Evolutionary conservation across 192 early-diverging fungal genomes (phyloP).

Genomic region (Umbelopsis ramanniana): DNA sequence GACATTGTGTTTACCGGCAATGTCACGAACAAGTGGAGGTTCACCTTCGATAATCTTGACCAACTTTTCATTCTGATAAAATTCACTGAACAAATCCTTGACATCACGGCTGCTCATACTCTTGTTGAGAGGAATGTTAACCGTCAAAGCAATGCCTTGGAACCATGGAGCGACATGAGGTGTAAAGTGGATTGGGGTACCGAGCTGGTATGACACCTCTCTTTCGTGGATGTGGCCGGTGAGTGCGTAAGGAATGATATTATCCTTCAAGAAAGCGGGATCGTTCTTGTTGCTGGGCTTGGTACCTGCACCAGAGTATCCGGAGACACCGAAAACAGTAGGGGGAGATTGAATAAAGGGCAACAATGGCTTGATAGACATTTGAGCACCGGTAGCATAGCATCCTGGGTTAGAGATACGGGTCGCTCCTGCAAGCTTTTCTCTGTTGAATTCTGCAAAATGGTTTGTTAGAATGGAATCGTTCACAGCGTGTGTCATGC

Average conservation of each 20-base stretch:
- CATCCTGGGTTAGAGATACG: constrained; percentile 97
- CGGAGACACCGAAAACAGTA: constrained; percentile 93
- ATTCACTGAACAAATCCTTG: constrained; percentile 66
- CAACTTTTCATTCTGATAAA: constrained; percentile 80
- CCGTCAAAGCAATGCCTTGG: constrained; percentile 92
- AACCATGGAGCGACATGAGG: constrained; percentile 93
- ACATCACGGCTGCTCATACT: constrained; percentile 76
- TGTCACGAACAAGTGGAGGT: constrained; percentile 88
- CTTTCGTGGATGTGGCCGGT: constrained; percentile 97
- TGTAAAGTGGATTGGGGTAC: constrained; percentile 72
- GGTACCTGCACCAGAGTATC: constrained; percentile 99
- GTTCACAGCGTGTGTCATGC: too few relatives aligned
- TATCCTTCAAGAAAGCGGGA: constrained; percentile 81
- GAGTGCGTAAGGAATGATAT: constrained; percentile 90
- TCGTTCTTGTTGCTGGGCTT: constrained; percentile 97
- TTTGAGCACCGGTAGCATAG: constrained; percentile 97
- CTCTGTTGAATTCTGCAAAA: constrained; percentile 73
- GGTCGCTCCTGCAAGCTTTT: constrained; percentile 59
- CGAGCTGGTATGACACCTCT: constrained; percentile 84
- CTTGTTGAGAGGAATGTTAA: constrained; percentile 83
- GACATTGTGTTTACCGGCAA: constrained; percentile 87
- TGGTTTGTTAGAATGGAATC: not conserved
- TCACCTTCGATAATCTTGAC: constrained; percentile 73
- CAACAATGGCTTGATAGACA: constrained; percentile 85
- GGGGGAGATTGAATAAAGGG: constrained; percentile 64